Percentiles rank a stretch among this genome's conserved stretches.
phyloP scores from a whole-genome alignment of 2,329 filamentous ascomycete species.

The Coniochaeta sp. region DNA sequence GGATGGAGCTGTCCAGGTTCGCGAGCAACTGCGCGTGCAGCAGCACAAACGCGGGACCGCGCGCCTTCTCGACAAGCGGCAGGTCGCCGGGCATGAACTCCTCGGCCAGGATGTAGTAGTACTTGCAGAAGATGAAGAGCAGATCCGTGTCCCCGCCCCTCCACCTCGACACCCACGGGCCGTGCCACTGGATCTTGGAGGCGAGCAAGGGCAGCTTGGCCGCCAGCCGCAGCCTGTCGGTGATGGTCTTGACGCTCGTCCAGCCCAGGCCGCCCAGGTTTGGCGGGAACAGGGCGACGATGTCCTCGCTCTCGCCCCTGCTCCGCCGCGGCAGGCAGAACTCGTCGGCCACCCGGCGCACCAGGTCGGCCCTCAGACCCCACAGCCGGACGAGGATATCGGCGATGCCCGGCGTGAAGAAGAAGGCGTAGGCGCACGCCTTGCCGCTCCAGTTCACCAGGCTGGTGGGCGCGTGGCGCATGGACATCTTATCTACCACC shows the following conservation, averaged over 20 bases:
- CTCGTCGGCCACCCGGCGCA: constrained; percentile 65
- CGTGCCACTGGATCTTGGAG: constrained; percentile 73
- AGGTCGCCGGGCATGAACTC: constrained; percentile 58
- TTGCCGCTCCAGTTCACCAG: constrained; percentile 83
- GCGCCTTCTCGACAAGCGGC: constrained; percentile 45
- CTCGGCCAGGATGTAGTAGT: constrained; percentile 71
- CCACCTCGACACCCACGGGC: constrained; percentile 80
- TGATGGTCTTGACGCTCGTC: constrained; percentile 41
- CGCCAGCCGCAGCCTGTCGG: constrained; percentile 55
- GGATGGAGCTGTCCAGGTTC: constrained; percentile 75
- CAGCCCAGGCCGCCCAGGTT: constrained; percentile 50
- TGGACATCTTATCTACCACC: constrained; percentile 82
- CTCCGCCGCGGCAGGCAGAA: constrained; percentile 54
- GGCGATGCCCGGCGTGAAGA: constrained; percentile 80
- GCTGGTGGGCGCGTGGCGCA: constrained; percentile 57
- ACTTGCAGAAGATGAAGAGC: constrained; percentile 86
- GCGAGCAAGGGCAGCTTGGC: constrained; percentile 59
- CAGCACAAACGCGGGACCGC: constrained; percentile 70
- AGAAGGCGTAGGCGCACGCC: constrained; percentile 86
- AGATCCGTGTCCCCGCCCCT: constrained; percentile 80
- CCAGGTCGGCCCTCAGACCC: constrained; percentile 59
- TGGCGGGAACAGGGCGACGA: constrained; percentile 63
- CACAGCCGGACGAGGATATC: constrained; percentile 79
- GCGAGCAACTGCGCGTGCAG: constrained; percentile 76
- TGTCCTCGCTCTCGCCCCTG: constrained; percentile 51